phyloP scores from a whole-genome alignment of 306 rosid species.

The Lithocarpus polystachyus region DNA sequence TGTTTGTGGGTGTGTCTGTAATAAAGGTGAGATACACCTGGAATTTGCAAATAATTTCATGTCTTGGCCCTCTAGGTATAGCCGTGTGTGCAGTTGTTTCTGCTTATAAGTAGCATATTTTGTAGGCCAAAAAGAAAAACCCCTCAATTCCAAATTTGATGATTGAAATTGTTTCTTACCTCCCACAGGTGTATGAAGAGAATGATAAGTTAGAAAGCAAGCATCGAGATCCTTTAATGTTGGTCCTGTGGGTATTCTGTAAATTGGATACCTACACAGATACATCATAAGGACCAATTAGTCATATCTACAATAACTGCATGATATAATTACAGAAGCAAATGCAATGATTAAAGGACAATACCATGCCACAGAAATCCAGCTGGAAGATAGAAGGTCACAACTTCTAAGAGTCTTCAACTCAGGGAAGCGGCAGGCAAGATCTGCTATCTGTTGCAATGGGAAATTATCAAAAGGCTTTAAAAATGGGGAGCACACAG shows the following conservation, averaged over 20 bases:
- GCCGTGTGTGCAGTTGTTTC: too few relatives aligned
- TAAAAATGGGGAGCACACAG: not conserved
- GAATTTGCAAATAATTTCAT: too few relatives aligned
- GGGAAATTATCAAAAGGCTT: slow-evolving; percentile 10
- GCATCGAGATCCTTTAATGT: slow-evolving; percentile 89
- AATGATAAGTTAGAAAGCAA: slow-evolving; percentile 84
- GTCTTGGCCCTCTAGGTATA: too few relatives aligned
- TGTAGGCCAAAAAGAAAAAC: not conserved
- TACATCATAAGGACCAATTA: slow-evolving; percentile 19
- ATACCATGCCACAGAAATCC: slow-evolving; percentile 98
- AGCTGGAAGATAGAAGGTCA: slow-evolving; percentile 68
- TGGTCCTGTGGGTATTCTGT: slow-evolving; percentile 93
- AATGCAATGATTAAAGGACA: slow-evolving; percentile 20
- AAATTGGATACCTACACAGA: slow-evolving; percentile 84
- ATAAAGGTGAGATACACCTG: too few relatives aligned
- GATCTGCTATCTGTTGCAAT: slow-evolving; percentile 60
- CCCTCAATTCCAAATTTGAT: not conserved
- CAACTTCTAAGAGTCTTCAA: slow-evolving; percentile 71
- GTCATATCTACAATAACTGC: not conserved
- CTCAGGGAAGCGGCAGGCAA: slow-evolving; percentile 65
- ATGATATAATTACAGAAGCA: slow-evolving; percentile 1
- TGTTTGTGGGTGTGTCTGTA: not conserved
- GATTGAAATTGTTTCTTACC: slow-evolving; percentile 38
- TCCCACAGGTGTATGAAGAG: slow-evolving; percentile 52
- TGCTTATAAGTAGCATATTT: too few relatives aligned